A percentile compares a stretch with the other conserved stretches of the same genome.
Evolutionary conservation across 2,329 filamentous ascomycete species (phyloP).

Genomic region (Beauveria sp.): DNA sequence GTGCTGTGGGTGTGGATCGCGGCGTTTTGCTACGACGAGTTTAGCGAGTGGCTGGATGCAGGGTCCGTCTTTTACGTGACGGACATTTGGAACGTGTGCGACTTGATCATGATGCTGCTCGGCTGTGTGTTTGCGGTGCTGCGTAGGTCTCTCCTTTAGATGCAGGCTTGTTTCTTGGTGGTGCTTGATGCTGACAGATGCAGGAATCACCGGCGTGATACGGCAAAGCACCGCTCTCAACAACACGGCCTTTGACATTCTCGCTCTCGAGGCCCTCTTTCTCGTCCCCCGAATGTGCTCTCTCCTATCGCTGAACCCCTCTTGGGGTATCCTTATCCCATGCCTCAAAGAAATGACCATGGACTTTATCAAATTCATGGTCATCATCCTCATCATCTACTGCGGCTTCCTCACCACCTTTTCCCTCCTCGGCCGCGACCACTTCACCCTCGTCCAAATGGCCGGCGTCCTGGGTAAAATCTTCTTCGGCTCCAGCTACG

Average conservation of each 20-base stretch:
- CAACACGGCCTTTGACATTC: conserved; percentile 78
- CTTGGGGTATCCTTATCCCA: conserved; percentile 84
- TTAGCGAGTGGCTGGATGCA: conserved; percentile 78
- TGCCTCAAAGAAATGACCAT: conserved; percentile 92
- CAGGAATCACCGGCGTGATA: conserved; percentile 30
- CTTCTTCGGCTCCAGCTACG: conserved; percentile 69
- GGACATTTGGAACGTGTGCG: conserved; percentile 75
- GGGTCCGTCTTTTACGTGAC: conserved; percentile 79
- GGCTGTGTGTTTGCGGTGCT: conserved; percentile 63
- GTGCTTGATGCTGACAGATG: neutral
- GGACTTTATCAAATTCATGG: conserved; percentile 80
- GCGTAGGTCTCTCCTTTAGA: conserved; percentile 43
- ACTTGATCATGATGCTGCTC: conserved; percentile 66
- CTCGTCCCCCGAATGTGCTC: conserved; percentile 86
- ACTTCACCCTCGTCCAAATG: conserved; percentile 59
- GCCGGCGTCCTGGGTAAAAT: conserved; percentile 72
- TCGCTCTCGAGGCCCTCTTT: conserved; percentile 81
- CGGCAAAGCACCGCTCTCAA: conserved; percentile 55
- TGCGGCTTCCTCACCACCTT: conserved; percentile 86
- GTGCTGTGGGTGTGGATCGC: conserved; percentile 79
- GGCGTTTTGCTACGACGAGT: conserved; percentile 80
- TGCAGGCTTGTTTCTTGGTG: neutral
- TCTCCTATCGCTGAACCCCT: conserved; percentile 76
- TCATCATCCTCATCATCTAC: conserved; percentile 74
- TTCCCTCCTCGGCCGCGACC: conserved; percentile 64